These are phyloP conservation scores for Spizellomyces punctatus DNA, from an alignment of 192 early-diverging fungal species.

Conservation along the genomic window DNA sequence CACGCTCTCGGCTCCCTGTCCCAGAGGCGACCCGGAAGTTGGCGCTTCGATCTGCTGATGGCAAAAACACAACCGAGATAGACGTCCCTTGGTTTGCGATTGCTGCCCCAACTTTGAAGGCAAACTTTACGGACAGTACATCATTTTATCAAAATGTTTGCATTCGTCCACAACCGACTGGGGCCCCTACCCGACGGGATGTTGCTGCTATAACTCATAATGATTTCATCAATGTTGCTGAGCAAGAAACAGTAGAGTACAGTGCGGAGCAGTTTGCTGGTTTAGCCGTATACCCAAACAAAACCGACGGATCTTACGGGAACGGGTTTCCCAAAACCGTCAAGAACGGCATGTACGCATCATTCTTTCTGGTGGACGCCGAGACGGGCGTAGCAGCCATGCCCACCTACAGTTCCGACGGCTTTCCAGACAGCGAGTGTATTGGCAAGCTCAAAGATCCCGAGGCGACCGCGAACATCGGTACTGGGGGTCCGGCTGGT, in stretches of 20 bases:
- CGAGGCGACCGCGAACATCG: conserved; percentile 23
- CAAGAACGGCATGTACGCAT: conserved; percentile 14
- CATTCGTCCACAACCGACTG: conserved; percentile 9
- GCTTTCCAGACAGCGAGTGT: conserved; percentile 1
- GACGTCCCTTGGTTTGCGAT: conserved; percentile 21
- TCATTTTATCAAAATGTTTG: conserved; percentile 24
- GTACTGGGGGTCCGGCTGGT: conserved; percentile 30
- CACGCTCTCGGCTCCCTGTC: conserved; percentile 3
- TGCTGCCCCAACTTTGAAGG: not conserved
- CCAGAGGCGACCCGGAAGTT: conserved; percentile 1
- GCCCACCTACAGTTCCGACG: conserved; percentile 21
- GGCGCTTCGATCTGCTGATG: conserved; percentile 18
- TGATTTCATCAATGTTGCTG: not conserved
- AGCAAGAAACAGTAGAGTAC: not conserved
- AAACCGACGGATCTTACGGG: conserved; percentile 16
- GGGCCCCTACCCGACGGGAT: not conserved
- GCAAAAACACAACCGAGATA: conserved; percentile 7
- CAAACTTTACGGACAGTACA: not conserved
- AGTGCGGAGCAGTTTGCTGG: not conserved
- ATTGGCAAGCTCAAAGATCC: conserved; percentile 5
- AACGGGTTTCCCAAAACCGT: conserved; percentile 27
- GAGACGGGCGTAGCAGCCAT: conserved; percentile 21
- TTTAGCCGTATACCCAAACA: not conserved
- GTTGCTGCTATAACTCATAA: not conserved
- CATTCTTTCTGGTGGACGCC: conserved; percentile 17